A percentile compares a stretch with the other conserved stretches of the same genome.
These are phyloP conservation scores for Aureobasidium zeae DNA, from an alignment of 2,329 filamentous ascomycete species.

Conservation along the genomic window DNA sequence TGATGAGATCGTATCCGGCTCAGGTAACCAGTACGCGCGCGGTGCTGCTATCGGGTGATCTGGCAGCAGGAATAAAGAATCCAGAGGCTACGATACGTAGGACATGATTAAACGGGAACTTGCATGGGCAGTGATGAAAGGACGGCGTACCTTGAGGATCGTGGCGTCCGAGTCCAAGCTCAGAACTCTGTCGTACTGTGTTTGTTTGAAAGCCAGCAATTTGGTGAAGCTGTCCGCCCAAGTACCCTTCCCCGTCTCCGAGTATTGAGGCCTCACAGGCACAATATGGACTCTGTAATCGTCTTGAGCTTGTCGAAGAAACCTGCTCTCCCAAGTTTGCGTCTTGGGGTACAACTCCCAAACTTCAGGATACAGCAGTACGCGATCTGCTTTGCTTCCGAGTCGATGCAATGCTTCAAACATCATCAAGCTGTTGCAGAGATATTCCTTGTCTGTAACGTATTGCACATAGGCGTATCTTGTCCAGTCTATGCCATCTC, in stretches of 20 bases:
- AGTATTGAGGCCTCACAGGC: conserved; percentile 32
- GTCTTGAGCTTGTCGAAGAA: conserved; percentile 40
- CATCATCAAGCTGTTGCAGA: conserved; percentile 37
- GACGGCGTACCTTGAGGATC: conserved; percentile 35
- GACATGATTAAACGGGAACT: not conserved
- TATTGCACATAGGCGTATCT: conserved; percentile 36
- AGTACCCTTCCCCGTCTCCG: conserved; percentile 34
- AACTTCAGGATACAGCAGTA: conserved; percentile 36
- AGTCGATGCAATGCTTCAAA: conserved; percentile 34
- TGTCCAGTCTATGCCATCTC: conserved; percentile 27
- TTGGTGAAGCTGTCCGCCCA: conserved; percentile 60
- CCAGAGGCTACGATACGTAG: conserved; percentile 42
- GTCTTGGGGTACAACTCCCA: conserved; percentile 20
- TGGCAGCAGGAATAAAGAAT: conserved; percentile 61
- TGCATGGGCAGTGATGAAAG: not conserved
- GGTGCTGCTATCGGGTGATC: conserved; percentile 54
- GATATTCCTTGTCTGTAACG: conserved; percentile 33
- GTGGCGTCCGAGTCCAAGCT: conserved; percentile 54
- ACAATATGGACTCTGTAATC: conserved; percentile 41
- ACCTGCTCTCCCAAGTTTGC: conserved; percentile 26
- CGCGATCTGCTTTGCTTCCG: conserved; percentile 34
- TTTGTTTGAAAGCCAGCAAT: conserved; percentile 57
- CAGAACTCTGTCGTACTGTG: conserved; percentile 50
- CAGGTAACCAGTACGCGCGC: conserved; percentile 58
- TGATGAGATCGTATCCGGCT: conserved; percentile 29